These are phyloP conservation scores for Lentithecium fluviatile DNA, from an alignment of 495 filamentous ascomycete species.

Conservation along the genomic window DNA sequence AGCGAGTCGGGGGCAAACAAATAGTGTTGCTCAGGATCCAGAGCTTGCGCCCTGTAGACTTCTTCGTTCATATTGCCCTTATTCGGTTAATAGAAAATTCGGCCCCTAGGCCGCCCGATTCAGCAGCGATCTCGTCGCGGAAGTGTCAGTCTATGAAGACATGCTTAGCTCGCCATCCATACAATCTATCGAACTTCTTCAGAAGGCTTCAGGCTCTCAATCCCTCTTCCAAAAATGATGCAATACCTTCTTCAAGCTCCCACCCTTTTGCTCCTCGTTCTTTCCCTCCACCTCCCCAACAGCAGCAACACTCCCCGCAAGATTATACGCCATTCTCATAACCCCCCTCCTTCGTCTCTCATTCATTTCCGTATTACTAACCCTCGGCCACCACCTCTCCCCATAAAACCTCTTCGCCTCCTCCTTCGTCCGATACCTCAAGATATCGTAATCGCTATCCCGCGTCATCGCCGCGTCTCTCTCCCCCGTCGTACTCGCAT, in stretches of 20 bases:
- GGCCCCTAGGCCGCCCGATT: no score
- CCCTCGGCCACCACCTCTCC: slow-evolving; percentile 22
- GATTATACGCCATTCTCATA: background rate
- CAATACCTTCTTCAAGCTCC: no score
- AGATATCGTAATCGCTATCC: slow-evolving; percentile 25
- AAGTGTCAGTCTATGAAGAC: no score
- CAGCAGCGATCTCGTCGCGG: no score
- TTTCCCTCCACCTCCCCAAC: background rate
- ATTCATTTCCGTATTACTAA: slow-evolving; percentile 31
- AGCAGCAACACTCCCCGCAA: background rate
- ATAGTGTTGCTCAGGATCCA: background rate
- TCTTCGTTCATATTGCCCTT: no score
- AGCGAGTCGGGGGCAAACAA: slow-evolving; percentile 25
- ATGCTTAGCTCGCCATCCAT: no score
- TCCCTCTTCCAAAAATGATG: no score
- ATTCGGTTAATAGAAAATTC: no score
- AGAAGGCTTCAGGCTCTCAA: no score
- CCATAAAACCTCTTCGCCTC: slow-evolving; percentile 24
- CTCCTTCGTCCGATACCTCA: slow-evolving; percentile 25
- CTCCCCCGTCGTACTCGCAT: slow-evolving; percentile 14
- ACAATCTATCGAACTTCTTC: no score
- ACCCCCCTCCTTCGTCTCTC: slow-evolving; percentile 22
- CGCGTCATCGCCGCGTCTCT: slow-evolving; percentile 27
- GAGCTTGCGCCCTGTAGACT: no score
- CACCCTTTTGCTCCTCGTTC: no score